phyloP scores from a whole-genome alignment of 495 filamentous ascomycete genomes.

The Aspergillus indologenus region DNA sequence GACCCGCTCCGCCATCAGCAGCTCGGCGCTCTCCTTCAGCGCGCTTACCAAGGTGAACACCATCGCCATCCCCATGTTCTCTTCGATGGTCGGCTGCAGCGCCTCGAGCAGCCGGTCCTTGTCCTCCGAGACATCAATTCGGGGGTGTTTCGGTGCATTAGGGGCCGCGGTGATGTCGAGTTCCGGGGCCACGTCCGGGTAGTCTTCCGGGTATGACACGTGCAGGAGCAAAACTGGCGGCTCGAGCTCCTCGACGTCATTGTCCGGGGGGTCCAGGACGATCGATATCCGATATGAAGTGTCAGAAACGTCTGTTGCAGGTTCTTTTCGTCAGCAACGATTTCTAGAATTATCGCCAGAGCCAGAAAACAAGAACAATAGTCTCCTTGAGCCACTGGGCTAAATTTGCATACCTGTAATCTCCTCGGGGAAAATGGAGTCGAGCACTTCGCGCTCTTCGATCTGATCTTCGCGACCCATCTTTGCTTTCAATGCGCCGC shows the following conservation, averaged over 20 bases:
- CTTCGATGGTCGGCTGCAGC: slow-evolving; percentile 68
- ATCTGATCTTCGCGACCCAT: slow-evolving; percentile 95
- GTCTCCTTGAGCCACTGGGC: too few relatives aligned
- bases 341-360: too few relatives aligned
- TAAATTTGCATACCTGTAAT: slow-evolving; percentile 76
- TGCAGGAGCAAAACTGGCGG: slow-evolving; percentile 64
- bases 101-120: slow-evolving; percentile 64
- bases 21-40: slow-evolving; percentile 84
- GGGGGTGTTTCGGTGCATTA: slow-evolving; percentile 62
- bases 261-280: slow-evolving; percentile 66
- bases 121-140: slow-evolving; percentile 65
- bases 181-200: slow-evolving; percentile 79
- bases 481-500: slow-evolving; percentile 33
- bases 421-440: slow-evolving; percentile 97
- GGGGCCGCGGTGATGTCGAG: slow-evolving; percentile 72
- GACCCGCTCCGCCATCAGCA: slow-evolving; percentile 67
- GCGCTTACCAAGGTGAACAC: slow-evolving; percentile 84
- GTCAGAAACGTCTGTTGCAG: slow-evolving; percentile 57
- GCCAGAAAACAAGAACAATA: too few relatives aligned
- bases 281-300: slow-evolving; percentile 82
- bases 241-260: slow-evolving; percentile 52
- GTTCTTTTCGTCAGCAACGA: neutral
- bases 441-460: slow-evolving; percentile 95
- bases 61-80: slow-evolving; percentile 98
- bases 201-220: slow-evolving; percentile 79